phyloP scores from a whole-genome alignment of 1,284 basidiomycete species.

The Macrocystidia cucumis region DNA sequence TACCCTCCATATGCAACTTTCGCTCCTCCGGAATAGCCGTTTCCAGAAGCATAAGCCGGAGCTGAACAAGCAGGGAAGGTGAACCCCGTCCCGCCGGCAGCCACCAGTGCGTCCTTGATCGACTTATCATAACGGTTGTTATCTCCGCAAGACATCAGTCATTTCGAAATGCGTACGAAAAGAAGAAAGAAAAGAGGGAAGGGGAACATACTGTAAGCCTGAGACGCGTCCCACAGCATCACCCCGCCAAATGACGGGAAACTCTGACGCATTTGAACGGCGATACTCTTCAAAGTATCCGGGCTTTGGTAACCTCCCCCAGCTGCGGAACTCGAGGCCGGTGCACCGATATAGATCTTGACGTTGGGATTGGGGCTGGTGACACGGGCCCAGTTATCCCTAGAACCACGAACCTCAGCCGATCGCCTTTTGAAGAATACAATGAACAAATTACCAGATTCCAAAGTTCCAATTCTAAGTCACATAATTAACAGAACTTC shows the following conservation, averaged over 20 bases:
- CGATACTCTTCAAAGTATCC: constrained; percentile 38
- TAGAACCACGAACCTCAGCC: constrained; percentile 15
- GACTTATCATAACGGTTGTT: constrained; percentile 53
- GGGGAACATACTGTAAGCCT: constrained; percentile 46
- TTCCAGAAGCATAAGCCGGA: constrained; percentile 41
- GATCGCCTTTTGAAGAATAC: no score
- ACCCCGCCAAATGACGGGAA: constrained; percentile 69
- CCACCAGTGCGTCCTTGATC: constrained; percentile 52
- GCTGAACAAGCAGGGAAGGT: constrained; percentile 55
- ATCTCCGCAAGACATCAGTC: constrained; percentile 28
- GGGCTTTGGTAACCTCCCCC: constrained; percentile 48
- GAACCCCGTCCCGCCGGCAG: constrained; percentile 60
- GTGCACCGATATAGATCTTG: constrained; percentile 55
- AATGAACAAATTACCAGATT: constrained; percentile 14
- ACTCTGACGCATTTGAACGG: constrained; percentile 46
- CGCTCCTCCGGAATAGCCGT: constrained; percentile 42
- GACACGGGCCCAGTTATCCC: constrained; percentile 55
- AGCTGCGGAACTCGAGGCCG: constrained; percentile 48
- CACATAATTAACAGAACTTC: no score
- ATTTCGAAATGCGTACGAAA: neutral
- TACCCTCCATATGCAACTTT: constrained; percentile 51
- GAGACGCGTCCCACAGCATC: constrained; percentile 69
- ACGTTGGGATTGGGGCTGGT: constrained; percentile 50
- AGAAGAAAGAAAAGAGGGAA: neutral
- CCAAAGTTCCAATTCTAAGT: constrained; percentile 17